Percentiles rank a stretch among this genome's conserved stretches.
phyloP scores from a whole-genome alignment of 371 early-diverging fungal species.

The Funneliformis caledonium region DNA sequence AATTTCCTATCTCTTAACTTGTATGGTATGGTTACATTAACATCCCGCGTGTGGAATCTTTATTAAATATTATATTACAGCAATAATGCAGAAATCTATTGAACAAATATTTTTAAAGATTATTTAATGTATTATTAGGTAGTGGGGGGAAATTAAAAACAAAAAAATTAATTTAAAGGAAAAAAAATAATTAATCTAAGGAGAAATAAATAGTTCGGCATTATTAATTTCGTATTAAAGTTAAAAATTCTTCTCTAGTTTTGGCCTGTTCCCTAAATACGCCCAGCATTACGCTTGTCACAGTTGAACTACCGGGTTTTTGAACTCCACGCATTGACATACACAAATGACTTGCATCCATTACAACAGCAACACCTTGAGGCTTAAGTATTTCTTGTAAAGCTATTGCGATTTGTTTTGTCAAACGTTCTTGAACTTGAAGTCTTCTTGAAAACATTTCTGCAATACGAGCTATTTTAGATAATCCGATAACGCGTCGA shows the following conservation, averaged over 20 bases:
- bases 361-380: conserved; percentile 96
- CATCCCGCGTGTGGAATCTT: too few relatives aligned
- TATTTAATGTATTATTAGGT: too few relatives aligned
- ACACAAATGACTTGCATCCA: conserved; percentile 94
- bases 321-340: conserved; percentile 96
- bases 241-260: conserved; percentile 96
- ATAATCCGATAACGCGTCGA: conserved; percentile 92
- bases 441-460: conserved; percentile 97
- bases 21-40: too few relatives aligned
- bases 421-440: conserved; percentile 97
- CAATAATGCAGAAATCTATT: too few relatives aligned
- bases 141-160: too few relatives aligned
- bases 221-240: conserved; percentile 61
- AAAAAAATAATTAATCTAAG: too few relatives aligned
- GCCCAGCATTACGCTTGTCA: conserved; percentile 96
- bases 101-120: too few relatives aligned
- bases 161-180: too few relatives aligned
- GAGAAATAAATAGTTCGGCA: not conserved
- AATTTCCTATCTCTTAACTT: too few relatives aligned
- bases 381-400: conserved; percentile 91
- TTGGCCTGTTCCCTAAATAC: conserved; percentile 89
- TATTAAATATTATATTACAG: too few relatives aligned
- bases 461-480: conserved; percentile 96
- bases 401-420: conserved; percentile 94
- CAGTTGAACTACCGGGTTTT: conserved; percentile 93